Evolutionary conservation across 306 rosid genomes (phyloP).

Genomic region (Ceratonia siliqua): DNA sequence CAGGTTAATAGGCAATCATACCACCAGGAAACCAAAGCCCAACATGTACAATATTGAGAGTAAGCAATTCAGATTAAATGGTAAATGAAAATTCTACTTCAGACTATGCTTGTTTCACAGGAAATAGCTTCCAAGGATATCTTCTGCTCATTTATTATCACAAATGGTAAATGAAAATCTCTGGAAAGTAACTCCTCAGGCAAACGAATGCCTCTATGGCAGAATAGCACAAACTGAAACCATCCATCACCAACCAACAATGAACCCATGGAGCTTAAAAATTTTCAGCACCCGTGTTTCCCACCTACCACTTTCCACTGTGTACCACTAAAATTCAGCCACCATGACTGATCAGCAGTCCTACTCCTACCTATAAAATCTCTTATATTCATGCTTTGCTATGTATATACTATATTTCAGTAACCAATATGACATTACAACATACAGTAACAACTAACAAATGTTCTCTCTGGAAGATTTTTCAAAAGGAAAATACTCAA

Average conservation of each 20-base stretch:
- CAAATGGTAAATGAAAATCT: not conserved
- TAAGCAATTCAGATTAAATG: constrained; percentile 19
- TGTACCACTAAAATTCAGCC: not conserved
- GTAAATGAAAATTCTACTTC: constrained; percentile 1
- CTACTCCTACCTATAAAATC: not conserved
- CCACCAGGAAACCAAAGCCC: constrained; percentile 12
- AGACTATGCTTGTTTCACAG: constrained; percentile 11
- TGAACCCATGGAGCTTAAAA: not conserved
- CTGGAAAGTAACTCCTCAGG: not conserved
- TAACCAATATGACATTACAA: not conserved
- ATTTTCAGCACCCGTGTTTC: not conserved
- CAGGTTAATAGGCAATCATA: constrained; percentile 16
- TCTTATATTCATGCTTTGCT: not conserved
- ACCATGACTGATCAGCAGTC: not conserved
- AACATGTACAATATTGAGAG: constrained; percentile 3
- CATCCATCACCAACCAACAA: not conserved
- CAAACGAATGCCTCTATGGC: not conserved
- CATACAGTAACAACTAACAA: too few species aligned
- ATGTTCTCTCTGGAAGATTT: not conserved
- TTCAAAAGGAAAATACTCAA: not conserved
- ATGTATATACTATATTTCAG: not conserved
- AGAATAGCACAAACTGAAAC: not conserved
- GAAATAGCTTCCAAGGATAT: constrained; percentile 24
- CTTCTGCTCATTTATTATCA: constrained; percentile 14
- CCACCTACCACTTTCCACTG: not conserved